Conservation (phyloP, 176 grass and related monocot genomes). For the Carex kokanica region DNA sequence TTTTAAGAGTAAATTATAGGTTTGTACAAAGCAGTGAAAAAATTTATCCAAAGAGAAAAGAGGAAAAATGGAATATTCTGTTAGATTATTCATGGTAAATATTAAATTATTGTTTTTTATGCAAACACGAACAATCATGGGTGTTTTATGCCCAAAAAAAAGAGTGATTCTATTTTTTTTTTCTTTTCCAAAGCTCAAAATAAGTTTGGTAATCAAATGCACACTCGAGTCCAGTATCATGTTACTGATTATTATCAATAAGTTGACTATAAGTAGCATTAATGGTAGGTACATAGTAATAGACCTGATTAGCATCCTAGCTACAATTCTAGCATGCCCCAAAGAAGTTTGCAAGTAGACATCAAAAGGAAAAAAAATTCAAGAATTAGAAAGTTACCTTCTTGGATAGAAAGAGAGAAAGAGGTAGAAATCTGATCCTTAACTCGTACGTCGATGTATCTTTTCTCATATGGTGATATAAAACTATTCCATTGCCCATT, state of each 20-base stretch:
- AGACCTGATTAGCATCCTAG: not conserved
- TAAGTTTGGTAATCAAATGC: not conserved
- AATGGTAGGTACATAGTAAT: not conserved
- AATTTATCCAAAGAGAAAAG: not conserved
- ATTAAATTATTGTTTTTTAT: not conserved
- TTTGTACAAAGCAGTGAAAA: not conserved
- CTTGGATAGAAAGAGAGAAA: slow-evolving; percentile 66
- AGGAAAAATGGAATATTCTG: not conserved
- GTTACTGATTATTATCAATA: not conserved
- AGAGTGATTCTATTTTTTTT: not conserved
- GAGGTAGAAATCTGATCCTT: slow-evolving; percentile 59
- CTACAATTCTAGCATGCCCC: not conserved
- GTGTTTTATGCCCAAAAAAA: not conserved
- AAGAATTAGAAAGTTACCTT: slow-evolving; percentile 44
- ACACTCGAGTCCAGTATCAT: not conserved
- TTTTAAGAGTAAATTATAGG: not conserved
- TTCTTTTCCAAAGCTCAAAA: not conserved
- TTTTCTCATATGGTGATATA: slow-evolving; percentile 66
- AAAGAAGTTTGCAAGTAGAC: not conserved
- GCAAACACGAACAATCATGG: not conserved
- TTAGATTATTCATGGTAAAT: not conserved
- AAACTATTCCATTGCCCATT: slow-evolving; percentile 59
- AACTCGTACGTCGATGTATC: slow-evolving; percentile 74
- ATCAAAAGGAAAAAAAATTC: not conserved
- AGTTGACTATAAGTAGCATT: not conserved